These are phyloP conservation scores for Miscanthus lutarioriparius DNA, from an alignment of 176 grass and related monocot species.

Conservation along the genomic window DNA sequence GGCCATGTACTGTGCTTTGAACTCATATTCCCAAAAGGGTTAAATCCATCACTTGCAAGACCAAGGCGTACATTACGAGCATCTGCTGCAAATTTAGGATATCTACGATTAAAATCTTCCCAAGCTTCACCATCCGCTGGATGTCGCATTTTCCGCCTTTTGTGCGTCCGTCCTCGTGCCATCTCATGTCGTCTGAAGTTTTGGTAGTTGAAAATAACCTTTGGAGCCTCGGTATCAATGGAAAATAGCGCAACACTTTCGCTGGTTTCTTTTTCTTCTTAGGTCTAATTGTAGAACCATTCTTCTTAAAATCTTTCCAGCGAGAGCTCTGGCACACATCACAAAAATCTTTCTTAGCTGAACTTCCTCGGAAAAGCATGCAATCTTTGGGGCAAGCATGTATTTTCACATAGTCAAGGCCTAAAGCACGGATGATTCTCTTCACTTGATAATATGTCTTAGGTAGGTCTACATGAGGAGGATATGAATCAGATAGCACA, in stretches of 20 bases:
- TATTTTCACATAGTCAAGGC: neutral
- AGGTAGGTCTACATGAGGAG: neutral
- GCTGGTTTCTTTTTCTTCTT: neutral
- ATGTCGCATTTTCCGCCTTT: neutral
- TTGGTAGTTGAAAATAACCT: neutral
- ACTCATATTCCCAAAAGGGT: too few species aligned
- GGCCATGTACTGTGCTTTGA: too few species aligned
- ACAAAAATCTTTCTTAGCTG: neutral
- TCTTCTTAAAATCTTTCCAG: neutral
- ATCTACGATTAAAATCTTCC: neutral
- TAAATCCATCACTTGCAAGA: too few species aligned
- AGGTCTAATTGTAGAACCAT: fast-evolving
- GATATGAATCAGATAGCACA: constrained; percentile 1
- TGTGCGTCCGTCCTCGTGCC: neutral
- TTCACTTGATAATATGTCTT: neutral
- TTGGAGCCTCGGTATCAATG: neutral
- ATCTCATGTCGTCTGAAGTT: neutral
- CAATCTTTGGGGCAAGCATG: neutral
- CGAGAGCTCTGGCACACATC: neutral
- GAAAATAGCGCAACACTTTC: neutral
- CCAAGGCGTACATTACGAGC: too few species aligned
- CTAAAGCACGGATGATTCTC: neutral
- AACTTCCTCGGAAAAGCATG: neutral
- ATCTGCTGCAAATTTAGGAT: neutral
- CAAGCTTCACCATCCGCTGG: neutral